phyloP scores from a whole-genome alignment of 441 rosid species.

The Macaranga tanarius region DNA sequence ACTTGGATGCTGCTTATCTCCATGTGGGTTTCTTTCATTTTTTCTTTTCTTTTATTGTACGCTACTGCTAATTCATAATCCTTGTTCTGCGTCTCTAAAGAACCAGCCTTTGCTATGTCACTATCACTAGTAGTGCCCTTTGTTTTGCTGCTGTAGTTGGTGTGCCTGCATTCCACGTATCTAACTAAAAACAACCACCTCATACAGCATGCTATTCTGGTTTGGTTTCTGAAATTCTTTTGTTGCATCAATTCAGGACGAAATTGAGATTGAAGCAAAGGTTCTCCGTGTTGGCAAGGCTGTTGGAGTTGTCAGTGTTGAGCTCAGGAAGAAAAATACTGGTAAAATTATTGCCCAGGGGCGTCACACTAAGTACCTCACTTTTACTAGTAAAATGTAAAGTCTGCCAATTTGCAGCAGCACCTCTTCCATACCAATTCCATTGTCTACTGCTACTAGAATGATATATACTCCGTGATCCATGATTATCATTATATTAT shows the following conservation, averaged over 20 bases:
- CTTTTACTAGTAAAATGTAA: conserved; percentile 52
- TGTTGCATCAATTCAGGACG: conserved; percentile 47
- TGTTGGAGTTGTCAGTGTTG: conserved; percentile 68
- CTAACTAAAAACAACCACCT: background rate
- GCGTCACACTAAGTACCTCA: conserved; percentile 83
- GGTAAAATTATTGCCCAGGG: conserved; percentile 87
- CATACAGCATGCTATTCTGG: background rate
- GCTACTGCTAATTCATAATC: no score
- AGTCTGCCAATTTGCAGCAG: background rate
- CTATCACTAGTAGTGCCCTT: no score
- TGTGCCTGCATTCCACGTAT: background rate
- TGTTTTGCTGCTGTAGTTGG: background rate
- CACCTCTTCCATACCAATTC: background rate
- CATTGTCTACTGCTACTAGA: background rate
- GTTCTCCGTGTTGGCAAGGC: conserved; percentile 77
- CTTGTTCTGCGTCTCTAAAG: no score
- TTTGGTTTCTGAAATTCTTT: conserved; percentile 5
- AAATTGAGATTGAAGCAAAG: conserved; percentile 63
- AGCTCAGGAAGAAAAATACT: conserved; percentile 67
- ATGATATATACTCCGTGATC: background rate
- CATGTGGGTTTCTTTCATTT: conserved; percentile 35
- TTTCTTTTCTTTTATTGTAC: background rate
- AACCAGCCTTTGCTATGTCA: no score
- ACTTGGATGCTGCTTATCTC: conserved; percentile 78
- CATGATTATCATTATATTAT: background rate